Base-by-base conservation (phyloP, 345 rosid species). In the Barbarea vulgaris region DNA sequence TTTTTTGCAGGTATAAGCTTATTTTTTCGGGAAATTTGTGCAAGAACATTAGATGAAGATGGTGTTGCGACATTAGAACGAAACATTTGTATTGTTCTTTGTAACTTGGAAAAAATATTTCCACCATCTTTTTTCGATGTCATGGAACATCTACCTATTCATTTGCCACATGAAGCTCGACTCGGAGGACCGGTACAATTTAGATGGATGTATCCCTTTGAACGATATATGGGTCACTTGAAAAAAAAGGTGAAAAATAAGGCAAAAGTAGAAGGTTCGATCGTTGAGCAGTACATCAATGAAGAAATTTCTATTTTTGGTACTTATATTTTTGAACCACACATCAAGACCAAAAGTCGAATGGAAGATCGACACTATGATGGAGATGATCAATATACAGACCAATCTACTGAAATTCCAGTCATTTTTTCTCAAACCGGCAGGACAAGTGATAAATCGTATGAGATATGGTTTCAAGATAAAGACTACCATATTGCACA, bases 121-220 rank as follows among this genome's bases (percentile, higher is more conserved):
- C 50, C 50, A 4, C 31, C 17, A 7, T 28, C 41, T 4, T 58
- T 58, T 27, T 58, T 58, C 5, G 22, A 58, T 31, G 50, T 44
- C n/a, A 44, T 44, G 50, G 50, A 44, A 15, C 50, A 44, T 44
- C n/a, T 44, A 19, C 50, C 39, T n/a, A 58, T 33, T 33, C 64
- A 58, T 33, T 33, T 58, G 14, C 25, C 64, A 30, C 6, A 58
- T 4, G 25, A 58, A 34, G 15, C 64, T 25, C 11, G 14, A 17
- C 44, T 58, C 10, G 44, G 27, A 11, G 42, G 64, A 55, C 60
- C 36, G 2, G 19, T 55, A 14, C 34, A 55, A 28, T 55, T 55
- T 28, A 55, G 60, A 28, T 58, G 64, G 64, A 58, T 58, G 64
- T 58, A 58, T 58, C 46, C 7, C 18, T 58, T 44, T 6, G 50